Evolutionary conservation across 2,329 filamentous ascomycete species (phyloP).

Genomic region (Trichoderma sp.): DNA sequence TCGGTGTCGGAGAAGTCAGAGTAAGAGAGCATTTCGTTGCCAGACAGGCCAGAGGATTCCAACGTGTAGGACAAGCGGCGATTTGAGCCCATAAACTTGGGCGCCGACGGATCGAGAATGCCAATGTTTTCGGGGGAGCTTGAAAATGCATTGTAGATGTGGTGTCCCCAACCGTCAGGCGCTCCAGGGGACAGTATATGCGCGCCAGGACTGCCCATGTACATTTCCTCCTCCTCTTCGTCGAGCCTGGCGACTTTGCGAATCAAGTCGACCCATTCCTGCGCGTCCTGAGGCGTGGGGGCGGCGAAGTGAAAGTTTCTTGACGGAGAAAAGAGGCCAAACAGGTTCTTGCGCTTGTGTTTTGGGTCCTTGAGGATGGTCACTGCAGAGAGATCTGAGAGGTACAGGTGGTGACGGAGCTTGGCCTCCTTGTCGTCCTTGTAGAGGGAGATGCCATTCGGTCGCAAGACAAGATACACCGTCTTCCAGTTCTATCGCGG

Average conservation of each 20-base stretch:
- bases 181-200: slow-evolving; percentile 43
- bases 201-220: slow-evolving; percentile 64
- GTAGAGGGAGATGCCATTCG: slow-evolving; percentile 88
- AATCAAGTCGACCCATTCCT: slow-evolving; percentile 83
- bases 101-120: slow-evolving; percentile 36
- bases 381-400: slow-evolving; percentile 88
- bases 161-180: slow-evolving; percentile 15
- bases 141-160: slow-evolving; percentile 44
- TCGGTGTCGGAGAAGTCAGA: slow-evolving; percentile 83
- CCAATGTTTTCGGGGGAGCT: slow-evolving; percentile 59
- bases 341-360: slow-evolving; percentile 80
- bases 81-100: slow-evolving; percentile 38
- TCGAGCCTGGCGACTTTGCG: slow-evolving; percentile 78
- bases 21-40: slow-evolving; percentile 64
- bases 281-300: slow-evolving; percentile 67
- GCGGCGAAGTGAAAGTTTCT: slow-evolving; percentile 91
- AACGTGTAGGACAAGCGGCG: slow-evolving; percentile 60
- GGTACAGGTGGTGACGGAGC: slow-evolving; percentile 80
- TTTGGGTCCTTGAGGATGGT: slow-evolving; percentile 87
- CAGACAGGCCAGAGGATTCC: slow-evolving; percentile 63
- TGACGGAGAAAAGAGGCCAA: slow-evolving; percentile 87
- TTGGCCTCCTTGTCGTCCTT: slow-evolving; percentile 88
- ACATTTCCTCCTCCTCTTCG: slow-evolving; percentile 82
- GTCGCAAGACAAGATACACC: slow-evolving; percentile 83
- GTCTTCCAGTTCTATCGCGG: slow-evolving; percentile 75